Evolutionary conservation across 345 rosid genomes (phyloP).

Genomic region (Hypericum perforatum): DNA sequence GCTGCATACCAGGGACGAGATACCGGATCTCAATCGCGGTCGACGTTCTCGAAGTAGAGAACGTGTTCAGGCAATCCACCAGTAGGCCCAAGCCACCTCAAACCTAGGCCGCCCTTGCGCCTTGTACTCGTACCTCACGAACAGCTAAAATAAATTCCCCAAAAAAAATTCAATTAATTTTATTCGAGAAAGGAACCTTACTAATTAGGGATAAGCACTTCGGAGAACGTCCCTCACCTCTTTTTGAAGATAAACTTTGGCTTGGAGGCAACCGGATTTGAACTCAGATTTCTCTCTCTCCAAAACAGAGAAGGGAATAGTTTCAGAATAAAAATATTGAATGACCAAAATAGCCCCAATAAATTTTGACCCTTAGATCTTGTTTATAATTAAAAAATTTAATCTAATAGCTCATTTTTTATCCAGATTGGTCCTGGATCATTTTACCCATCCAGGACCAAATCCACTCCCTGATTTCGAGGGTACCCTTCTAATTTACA

Average conservation of each 20-base stretch:
- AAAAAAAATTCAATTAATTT: neutral
- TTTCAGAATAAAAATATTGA: no score
- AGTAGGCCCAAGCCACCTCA: conserved; percentile 81
- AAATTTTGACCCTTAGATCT: no score
- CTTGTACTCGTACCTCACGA: conserved; percentile 47
- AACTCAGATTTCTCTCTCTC: no score
- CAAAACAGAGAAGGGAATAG: no score
- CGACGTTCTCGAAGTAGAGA: conserved; percentile 66
- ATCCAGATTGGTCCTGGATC: no score
- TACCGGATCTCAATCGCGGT: conserved; percentile 63
- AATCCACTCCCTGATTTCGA: no score
- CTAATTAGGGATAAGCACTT: no score
- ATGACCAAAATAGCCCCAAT: no score
- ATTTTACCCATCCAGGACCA: no score
- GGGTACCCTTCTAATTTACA: no score
- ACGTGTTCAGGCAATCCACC: conserved; percentile 84
- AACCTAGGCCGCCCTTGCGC: conserved; percentile 72
- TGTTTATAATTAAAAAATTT: no score
- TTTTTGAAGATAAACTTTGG: conserved; percentile 82
- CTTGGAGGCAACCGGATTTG: conserved; percentile 87
- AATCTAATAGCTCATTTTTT: no score
- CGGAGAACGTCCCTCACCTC: conserved; percentile 35
- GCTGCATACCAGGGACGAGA: conserved; percentile 96
- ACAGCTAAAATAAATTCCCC: conserved; percentile 37
- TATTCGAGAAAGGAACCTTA: neutral